These are phyloP conservation scores for Asterophora parasitica DNA, from an alignment of 768 basidiomycete genomes.

Conservation along the genomic window DNA sequence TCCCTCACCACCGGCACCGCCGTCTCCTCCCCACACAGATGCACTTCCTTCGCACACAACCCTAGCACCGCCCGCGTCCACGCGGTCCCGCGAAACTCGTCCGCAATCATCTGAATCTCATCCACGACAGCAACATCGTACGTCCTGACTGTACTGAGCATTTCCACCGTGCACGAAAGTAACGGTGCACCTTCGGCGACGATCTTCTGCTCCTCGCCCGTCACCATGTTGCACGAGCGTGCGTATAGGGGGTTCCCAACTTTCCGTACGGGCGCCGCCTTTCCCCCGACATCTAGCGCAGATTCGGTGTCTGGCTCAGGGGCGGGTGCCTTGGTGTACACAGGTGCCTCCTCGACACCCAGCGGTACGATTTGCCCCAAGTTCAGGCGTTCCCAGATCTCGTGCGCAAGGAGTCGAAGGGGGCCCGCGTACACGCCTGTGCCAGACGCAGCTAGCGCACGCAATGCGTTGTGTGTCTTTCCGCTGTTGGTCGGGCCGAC, in stretches of 20 bases:
- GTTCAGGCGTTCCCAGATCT: conserved; percentile 90
- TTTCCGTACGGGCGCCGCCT: conserved; percentile 24
- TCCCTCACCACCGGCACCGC: conserved; percentile 75
- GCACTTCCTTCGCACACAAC: conserved; percentile 71
- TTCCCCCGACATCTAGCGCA: conserved; percentile 22
- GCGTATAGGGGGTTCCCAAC: conserved; percentile 45
- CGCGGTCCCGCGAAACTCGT: conserved; percentile 67
- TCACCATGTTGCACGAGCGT: conserved; percentile 78
- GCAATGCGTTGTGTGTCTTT: conserved; percentile 91
- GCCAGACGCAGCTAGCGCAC: conserved; percentile 73
- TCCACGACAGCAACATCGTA: conserved; percentile 89
- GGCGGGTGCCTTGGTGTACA: conserved; percentile 32
- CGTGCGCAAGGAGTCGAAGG: conserved; percentile 87
- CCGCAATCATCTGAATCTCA: conserved; percentile 94
- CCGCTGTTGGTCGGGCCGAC: conserved; percentile 98
- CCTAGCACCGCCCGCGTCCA: conserved; percentile 87
- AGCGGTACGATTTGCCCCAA: conserved; percentile 80
- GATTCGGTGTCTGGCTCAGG: conserved; percentile 25
- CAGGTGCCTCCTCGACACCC: conserved; percentile 44
- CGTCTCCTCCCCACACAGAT: conserved; percentile 94
- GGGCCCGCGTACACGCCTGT: conserved; percentile 88
- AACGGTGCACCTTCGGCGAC: conserved; percentile 54
- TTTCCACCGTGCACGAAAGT: conserved; percentile 90
- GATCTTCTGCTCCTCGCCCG: conserved; percentile 85
- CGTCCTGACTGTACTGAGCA: conserved; percentile 45